phyloP scores from a whole-genome alignment of 805 yeast species.

The Barnettozyma californica region DNA sequence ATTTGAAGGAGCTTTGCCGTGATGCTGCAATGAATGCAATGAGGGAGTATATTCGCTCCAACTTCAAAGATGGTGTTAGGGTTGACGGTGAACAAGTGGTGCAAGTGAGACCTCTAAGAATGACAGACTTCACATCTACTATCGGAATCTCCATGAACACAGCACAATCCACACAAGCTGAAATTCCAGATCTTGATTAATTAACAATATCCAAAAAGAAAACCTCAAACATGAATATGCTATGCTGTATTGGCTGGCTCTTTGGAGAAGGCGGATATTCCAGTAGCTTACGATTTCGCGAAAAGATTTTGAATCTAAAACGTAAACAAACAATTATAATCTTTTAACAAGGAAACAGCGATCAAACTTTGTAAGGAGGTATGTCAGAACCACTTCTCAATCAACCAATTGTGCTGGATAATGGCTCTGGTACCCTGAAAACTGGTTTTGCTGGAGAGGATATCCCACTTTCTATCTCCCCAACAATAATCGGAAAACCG shows the following conservation, averaged over 20 bases:
- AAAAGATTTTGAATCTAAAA: not conserved
- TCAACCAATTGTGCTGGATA: slow-evolving; percentile 75
- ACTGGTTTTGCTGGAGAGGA: slow-evolving; percentile 95
- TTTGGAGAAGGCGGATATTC: too few species aligned
- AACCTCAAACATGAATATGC: not conserved
- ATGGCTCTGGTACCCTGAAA: slow-evolving; percentile 80
- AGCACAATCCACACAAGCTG: slow-evolving; percentile 9
- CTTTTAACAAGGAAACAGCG: not conserved
- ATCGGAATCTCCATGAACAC: slow-evolving; percentile 14
- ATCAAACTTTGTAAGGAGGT: not conserved
- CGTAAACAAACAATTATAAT: not conserved
- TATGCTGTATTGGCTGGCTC: too few species aligned
- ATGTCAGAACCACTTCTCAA: slow-evolving; percentile 35
- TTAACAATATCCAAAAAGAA: not conserved
- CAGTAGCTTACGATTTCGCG: too few species aligned
- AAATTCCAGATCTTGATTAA: slow-evolving; percentile 4
- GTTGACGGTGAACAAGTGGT: slow-evolving; percentile 34
- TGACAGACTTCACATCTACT: slow-evolving; percentile 45
- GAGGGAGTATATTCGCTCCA: slow-evolving; percentile 70
- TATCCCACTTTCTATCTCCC: slow-evolving; percentile 59
- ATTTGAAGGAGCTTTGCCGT: slow-evolving; percentile 83
- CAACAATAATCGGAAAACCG: slow-evolving; percentile 72
- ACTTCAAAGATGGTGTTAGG: slow-evolving; percentile 31
- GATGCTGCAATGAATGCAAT: slow-evolving; percentile 90
- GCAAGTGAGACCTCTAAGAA: slow-evolving; percentile 52